phyloP scores from a whole-genome alignment of 768 basidiomycete species.

The Kwoniella sp. region DNA sequence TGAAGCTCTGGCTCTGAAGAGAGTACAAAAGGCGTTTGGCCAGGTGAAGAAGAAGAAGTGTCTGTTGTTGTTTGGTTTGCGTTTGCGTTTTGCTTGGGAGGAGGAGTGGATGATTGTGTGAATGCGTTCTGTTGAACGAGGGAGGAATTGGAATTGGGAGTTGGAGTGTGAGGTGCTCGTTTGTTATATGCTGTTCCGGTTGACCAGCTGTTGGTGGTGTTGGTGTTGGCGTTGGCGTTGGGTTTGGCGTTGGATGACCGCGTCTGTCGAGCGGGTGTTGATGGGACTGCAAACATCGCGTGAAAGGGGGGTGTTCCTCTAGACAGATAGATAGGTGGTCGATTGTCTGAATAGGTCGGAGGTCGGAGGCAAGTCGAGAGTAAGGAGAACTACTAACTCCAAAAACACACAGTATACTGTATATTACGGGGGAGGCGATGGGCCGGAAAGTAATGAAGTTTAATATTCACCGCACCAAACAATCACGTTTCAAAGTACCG shows the following conservation, averaged over 20 bases:
- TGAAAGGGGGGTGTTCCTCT: slow-evolving; percentile 1
- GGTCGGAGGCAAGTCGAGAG: too few species aligned
- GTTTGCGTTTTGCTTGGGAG: neutral
- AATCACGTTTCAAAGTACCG: slow-evolving; percentile 30
- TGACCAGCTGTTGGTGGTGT: slow-evolving; percentile 3
- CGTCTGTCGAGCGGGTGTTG: slow-evolving; percentile 14
- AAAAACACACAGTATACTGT: slow-evolving; percentile 7
- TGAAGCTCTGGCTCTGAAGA: slow-evolving; percentile 12
- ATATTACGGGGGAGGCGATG: slow-evolving; percentile 19
- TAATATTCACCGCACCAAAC: slow-evolving; percentile 4
- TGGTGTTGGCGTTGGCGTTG: slow-evolving; percentile 6
- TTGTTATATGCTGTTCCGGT: slow-evolving; percentile 20
- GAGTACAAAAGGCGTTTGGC: slow-evolving; percentile 10
- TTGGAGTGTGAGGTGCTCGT: slow-evolving; percentile 2
- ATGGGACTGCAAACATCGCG: slow-evolving; percentile 23
- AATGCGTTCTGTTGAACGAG: neutral
- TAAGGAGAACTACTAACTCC: too few species aligned
- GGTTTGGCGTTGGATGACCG: slow-evolving; percentile 4
- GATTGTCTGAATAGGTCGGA: too few species aligned
- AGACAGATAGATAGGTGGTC: neutral
- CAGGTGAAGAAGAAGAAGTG: slow-evolving; percentile 6
- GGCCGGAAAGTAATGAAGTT: slow-evolving; percentile 1
- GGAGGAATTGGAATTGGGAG: slow-evolving; percentile 5
- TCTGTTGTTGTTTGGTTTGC: slow-evolving; percentile 19
- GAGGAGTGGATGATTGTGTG: slow-evolving; percentile 10